Percentiles rank a stretch among this genome's conserved stretches.
Evolutionary conservation across 768 basidiomycete species (phyloP).

Genomic region (Antrodiella citrinella): DNA sequence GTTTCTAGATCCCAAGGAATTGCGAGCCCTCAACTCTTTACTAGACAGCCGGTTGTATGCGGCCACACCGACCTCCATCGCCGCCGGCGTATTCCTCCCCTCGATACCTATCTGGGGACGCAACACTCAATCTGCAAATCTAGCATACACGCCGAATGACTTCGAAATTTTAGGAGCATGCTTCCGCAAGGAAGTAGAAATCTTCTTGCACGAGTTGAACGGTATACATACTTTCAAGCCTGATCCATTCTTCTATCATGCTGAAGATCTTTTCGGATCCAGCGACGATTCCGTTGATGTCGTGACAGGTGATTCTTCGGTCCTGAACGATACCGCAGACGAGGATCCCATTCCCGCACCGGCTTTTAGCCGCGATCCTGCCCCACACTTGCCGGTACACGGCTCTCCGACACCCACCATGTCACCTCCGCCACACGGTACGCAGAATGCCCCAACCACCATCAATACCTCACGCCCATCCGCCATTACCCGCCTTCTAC

Average conservation of each 20-base stretch:
- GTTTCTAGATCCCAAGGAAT: no score
- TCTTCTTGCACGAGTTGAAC: not conserved
- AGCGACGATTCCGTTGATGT: not conserved
- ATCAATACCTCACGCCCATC: not conserved
- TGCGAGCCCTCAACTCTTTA: not conserved
- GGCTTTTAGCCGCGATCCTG: not conserved
- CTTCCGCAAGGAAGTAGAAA: not conserved
- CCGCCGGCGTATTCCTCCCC: not conserved
- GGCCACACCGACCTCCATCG: not conserved
- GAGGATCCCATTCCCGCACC: no score
- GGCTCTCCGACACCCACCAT: no score
- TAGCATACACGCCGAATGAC: not conserved
- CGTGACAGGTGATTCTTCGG: not conserved
- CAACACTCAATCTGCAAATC: not conserved
- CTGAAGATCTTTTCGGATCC: not conserved
- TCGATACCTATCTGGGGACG: not conserved
- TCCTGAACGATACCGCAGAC: no score
- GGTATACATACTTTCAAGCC: no score
- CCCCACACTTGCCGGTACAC: not conserved
- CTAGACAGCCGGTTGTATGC: not conserved
- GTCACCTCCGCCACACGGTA: no score
- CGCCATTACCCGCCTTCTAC: not conserved
- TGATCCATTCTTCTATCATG: no score
- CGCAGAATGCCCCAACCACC: no score
- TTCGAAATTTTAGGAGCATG: not conserved